These are phyloP conservation scores for Cyberlindnera veronae DNA, from an alignment of 805 yeast genomes.

Conservation along the genomic window DNA sequence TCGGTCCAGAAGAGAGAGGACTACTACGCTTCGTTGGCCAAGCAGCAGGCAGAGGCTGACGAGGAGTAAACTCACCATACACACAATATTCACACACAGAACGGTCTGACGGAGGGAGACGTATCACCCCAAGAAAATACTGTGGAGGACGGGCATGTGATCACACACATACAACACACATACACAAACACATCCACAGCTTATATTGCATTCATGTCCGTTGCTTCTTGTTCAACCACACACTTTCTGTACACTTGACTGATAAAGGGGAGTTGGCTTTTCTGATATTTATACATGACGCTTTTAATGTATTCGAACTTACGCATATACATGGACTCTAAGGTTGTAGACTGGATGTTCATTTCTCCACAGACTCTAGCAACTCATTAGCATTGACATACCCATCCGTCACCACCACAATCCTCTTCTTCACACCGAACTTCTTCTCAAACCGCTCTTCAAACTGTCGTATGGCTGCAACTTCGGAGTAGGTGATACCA, in stretches of 20 bases:
- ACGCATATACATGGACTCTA: neutral
- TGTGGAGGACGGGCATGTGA: neutral
- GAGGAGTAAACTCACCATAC: conserved; percentile 11
- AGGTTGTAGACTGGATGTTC: neutral
- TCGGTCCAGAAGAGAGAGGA: conserved; percentile 74
- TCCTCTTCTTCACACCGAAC: conserved; percentile 32
- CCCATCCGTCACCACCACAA: conserved; percentile 47
- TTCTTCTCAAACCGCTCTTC: conserved; percentile 40
- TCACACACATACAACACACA: neutral
- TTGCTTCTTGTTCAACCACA: neutral
- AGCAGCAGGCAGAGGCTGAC: conserved; percentile 21
- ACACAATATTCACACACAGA: conserved; percentile 1
- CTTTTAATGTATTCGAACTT: conserved; percentile 7
- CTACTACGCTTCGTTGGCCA: conserved; percentile 50
- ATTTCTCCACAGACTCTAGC: conserved; percentile 22
- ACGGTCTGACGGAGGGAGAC: neutral
- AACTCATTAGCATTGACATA: conserved; percentile 41
- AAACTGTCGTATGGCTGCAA: conserved; percentile 65
- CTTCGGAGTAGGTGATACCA: conserved; percentile 83
- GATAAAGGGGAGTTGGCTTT: neutral
- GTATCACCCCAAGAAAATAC: too few species aligned
- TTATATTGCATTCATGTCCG: neutral
- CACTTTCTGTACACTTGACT: neutral
- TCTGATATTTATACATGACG: conserved; percentile 12
- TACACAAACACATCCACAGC: conserved; percentile 2